phyloP scores from a whole-genome alignment of 1,139 yeast genomes.

The Zygosaccharomyces sapae region DNA sequence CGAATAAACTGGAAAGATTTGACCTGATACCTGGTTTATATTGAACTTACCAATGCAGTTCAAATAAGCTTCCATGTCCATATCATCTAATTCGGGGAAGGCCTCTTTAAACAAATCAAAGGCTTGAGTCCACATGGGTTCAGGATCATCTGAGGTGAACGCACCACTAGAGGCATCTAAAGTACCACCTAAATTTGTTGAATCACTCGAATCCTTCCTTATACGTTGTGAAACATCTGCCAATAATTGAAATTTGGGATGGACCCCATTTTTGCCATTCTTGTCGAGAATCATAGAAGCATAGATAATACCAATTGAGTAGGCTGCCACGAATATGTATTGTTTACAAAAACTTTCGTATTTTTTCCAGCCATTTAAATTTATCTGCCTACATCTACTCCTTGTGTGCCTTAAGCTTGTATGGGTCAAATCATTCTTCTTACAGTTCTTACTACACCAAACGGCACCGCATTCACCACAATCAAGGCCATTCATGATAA shows the following conservation, averaged over 20 bases:
- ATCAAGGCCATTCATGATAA: constrained; percentile 53
- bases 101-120: constrained; percentile 47
- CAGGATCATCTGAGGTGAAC: constrained; percentile 35
- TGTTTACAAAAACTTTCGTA: constrained; percentile 61
- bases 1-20: constrained; percentile 58
- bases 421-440: constrained; percentile 53
- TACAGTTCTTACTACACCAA: constrained; percentile 72
- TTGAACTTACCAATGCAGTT: constrained; percentile 66
- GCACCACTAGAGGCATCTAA: constrained; percentile 50
- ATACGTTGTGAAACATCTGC: constrained; percentile 67
- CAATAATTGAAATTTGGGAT: constrained; percentile 53
- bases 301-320: constrained; percentile 56
- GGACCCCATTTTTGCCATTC: constrained; percentile 38
- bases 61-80: constrained; percentile 55
- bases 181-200: constrained; percentile 49
- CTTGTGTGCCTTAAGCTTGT: constrained; percentile 52
- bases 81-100: constrained; percentile 40
- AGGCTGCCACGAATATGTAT: constrained; percentile 67
- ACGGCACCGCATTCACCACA: constrained; percentile 63
- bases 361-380: constrained; percentile 49
- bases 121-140: constrained; percentile 58
- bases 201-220: constrained; percentile 56
- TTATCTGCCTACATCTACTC: constrained; percentile 29
- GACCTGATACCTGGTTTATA: constrained; percentile 66
- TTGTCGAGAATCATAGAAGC: constrained; percentile 49